Percentiles rank a stretch among this genome's conserved stretches.
Evolutionary conservation across 306 rosid species (phyloP).

Genomic region (Vachellia pachyceras): DNA sequence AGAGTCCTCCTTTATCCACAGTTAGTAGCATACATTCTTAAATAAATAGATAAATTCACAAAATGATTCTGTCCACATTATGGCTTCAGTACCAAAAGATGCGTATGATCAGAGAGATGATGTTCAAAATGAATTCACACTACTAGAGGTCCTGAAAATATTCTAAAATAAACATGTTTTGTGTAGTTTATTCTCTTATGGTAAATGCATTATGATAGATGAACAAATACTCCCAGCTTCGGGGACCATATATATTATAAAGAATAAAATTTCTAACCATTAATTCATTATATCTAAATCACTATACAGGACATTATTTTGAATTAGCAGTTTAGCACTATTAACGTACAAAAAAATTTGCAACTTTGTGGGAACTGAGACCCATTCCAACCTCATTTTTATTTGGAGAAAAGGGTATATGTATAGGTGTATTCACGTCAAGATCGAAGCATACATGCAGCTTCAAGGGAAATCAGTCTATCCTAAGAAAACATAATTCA

Average conservation of each 20-base stretch:
- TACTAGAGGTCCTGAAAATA: neutral
- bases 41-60: neutral
- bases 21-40: neutral
- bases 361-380: neutral
- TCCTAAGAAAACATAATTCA: neutral
- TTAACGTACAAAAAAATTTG: neutral
- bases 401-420: neutral
- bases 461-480: neutral
- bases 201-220: neutral
- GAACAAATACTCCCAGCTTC: neutral
- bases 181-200: neutral
- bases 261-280: neutral
- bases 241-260: neutral
- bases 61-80: neutral
- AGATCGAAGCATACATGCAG: neutral
- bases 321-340: neutral
- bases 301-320: neutral
- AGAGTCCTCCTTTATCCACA: neutral
- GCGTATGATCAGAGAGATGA: neutral
- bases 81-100: neutral
- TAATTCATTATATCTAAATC: neutral
- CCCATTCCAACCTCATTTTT: neutral
- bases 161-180: neutral
- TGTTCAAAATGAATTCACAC: neutral
- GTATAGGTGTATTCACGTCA: neutral